These are phyloP conservation scores for Spiromastix sp. DNA, from an alignment of 2,329 filamentous ascomycete genomes.

Conservation along the genomic window DNA sequence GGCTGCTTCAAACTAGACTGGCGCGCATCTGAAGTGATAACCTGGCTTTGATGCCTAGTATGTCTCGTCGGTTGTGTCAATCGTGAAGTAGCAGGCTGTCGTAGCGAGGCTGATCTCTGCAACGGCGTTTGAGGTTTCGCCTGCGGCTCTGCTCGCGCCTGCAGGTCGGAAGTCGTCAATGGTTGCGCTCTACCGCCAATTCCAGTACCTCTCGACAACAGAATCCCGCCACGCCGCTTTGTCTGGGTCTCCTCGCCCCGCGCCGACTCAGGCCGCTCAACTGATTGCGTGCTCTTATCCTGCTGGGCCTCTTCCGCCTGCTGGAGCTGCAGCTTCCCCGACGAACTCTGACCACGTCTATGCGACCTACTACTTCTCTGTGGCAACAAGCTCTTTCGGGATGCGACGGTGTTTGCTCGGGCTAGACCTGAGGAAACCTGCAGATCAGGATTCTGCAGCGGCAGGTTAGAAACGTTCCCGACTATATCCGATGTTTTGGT, in stretches of 20 bases:
- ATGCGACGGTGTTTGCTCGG: conserved; percentile 4
- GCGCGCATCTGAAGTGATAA: conserved; percentile 11
- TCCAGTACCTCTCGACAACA: conserved; percentile 9
- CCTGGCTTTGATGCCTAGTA: conserved; percentile 26
- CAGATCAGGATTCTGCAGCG: conserved; percentile 1
- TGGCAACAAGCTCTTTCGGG: conserved; percentile 20
- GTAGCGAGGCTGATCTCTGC: conserved; percentile 26
- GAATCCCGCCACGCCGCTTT: conserved; percentile 13
- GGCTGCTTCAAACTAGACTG: conserved; percentile 9
- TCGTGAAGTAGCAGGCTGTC: conserved; percentile 21
- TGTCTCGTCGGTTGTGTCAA: conserved; percentile 17
- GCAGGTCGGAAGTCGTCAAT: too few relatives aligned
- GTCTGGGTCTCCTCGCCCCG: conserved; percentile 6
- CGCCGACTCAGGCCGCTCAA: background rate
- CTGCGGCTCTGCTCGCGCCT: too few relatives aligned
- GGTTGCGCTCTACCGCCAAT: too few relatives aligned
- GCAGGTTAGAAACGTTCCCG: background rate
- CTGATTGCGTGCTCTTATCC: background rate
- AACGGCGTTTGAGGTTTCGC: conserved; percentile 26
- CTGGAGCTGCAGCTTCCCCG: conserved; percentile 12
- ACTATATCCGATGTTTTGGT: conserved; percentile 3
- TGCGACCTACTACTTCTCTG: conserved; percentile 17
- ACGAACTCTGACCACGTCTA: conserved; percentile 13
- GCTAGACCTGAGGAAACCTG: background rate
- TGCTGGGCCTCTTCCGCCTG: conserved; percentile 13